phyloP scores from a whole-genome alignment of 2,329 filamentous ascomycete genomes.

The Ophiostoma ips region DNA sequence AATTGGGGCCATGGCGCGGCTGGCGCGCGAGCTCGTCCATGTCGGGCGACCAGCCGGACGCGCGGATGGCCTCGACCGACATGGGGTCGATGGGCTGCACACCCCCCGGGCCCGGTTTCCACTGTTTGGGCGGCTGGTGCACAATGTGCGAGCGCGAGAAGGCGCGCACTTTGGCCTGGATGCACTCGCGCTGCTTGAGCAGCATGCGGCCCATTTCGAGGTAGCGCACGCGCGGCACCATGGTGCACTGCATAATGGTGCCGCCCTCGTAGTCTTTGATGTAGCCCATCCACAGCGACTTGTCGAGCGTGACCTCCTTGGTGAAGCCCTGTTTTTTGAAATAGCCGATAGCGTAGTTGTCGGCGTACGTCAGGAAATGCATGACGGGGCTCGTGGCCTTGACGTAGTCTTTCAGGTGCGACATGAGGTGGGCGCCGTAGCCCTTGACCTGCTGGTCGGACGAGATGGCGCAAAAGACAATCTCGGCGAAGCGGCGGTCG shows the following conservation, averaged over 20 bases:
- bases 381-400: conserved; percentile 93
- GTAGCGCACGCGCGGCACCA: conserved; percentile 90
- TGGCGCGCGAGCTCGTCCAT: conserved; percentile 96
- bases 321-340: conserved; percentile 99
- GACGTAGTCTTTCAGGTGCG: conserved; percentile 94
- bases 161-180: conserved; percentile 86
- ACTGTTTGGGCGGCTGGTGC: conserved; percentile 72
- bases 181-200: conserved; percentile 90
- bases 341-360: conserved; percentile 97
- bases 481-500: conserved; percentile 85
- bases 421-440: conserved; percentile 96
- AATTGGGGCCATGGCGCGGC: conserved; percentile 89
- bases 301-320: conserved; percentile 90
- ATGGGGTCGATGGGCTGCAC: conserved; percentile 68
- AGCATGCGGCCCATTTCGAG: conserved; percentile 88
- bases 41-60: conserved; percentile 86
- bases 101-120: conserved; percentile 42
- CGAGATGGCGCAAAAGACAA: conserved; percentile 95
- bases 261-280: conserved; percentile 99
- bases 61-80: conserved; percentile 74
- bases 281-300: conserved; percentile 94
- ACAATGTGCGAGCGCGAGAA: conserved; percentile 81
- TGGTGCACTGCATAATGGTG: conserved; percentile 98
- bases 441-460: conserved; percentile 98
- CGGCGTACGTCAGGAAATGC: conserved; percentile 97